Conservation (phyloP, 495 filamentous ascomycete genomes). For the Oidiodendron maius region DNA sequence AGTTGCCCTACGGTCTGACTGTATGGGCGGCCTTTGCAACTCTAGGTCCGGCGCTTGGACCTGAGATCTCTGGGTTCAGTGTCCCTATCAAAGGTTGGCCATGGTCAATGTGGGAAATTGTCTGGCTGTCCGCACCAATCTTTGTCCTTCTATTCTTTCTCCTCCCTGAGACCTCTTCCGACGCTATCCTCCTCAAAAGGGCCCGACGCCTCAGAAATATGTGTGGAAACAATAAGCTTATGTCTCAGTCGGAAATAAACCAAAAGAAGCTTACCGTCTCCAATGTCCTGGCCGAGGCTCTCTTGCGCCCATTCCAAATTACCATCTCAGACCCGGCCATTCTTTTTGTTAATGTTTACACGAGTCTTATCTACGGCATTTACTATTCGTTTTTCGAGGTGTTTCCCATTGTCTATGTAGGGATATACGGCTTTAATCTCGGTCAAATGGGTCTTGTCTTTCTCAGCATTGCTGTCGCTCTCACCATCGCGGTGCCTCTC, state of each 20-base stretch:
- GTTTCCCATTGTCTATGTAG: conserved; percentile 66
- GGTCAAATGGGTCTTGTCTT: conserved; percentile 61
- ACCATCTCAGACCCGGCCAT: conserved; percentile 58
- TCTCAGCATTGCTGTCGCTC: conserved; percentile 53
- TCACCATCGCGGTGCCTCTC: conserved; percentile 42
- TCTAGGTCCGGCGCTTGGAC: conserved; percentile 51
- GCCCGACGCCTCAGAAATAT: conserved; percentile 37
- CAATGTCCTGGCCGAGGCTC: conserved; percentile 47
- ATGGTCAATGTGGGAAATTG: conserved; percentile 50
- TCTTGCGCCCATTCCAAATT: conserved; percentile 59
- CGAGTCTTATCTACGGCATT: conserved; percentile 58
- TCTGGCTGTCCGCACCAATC: conserved; percentile 43
- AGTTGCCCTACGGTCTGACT: conserved; percentile 65
- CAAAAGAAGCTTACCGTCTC: conserved; percentile 39
- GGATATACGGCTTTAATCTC: conserved; percentile 54
- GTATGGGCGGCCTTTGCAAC: conserved; percentile 50
- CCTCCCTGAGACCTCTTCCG: conserved; percentile 41
- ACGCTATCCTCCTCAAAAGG: conserved; percentile 36
- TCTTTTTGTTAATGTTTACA: conserved; percentile 57
- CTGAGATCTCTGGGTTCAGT: conserved; percentile 58
- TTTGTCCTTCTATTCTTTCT: conserved; percentile 40
- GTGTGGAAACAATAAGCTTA: conserved; percentile 36
- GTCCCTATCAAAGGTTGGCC: conserved; percentile 51
- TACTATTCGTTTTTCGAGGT: conserved; percentile 70
- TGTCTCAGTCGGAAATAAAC: conserved; percentile 47